phyloP scores from a whole-genome alignment of 106 monocot genomes.

The Dioscorea alata region DNA sequence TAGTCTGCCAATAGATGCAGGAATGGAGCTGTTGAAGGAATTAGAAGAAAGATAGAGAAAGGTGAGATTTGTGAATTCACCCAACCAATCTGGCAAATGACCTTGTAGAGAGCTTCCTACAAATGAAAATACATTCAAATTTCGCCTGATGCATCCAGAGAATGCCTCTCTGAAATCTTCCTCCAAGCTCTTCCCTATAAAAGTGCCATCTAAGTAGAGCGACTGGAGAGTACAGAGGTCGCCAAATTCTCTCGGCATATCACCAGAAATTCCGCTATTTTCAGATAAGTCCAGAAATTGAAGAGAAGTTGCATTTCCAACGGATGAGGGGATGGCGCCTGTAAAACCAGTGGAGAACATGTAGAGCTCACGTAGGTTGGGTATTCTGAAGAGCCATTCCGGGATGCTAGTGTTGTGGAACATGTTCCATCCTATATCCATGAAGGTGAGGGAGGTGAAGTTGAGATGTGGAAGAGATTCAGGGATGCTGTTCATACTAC shows the following conservation, averaged over 20 bases:
- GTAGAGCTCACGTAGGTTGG: neutral
- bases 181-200: neutral
- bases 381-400: neutral
- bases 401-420: neutral
- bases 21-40: neutral
- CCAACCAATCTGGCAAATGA: neutral
- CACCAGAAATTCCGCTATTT: neutral
- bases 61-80: neutral
- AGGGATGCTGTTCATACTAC: neutral
- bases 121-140: neutral
- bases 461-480: neutral
- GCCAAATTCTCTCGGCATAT: neutral
- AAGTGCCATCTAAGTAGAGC: neutral
- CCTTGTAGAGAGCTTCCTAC: neutral
- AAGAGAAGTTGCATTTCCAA: neutral
- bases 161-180: neutral
- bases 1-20: neutral
- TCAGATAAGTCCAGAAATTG: neutral
- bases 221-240: neutral
- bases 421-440: neutral
- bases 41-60: neutral
- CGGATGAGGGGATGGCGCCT: neutral
- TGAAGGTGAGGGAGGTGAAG: neutral
- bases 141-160: neutral
- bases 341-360: neutral